Evolutionary conservation across 1,284 basidiomycete species (phyloP).

Genomic region (Malassezia caprae): DNA sequence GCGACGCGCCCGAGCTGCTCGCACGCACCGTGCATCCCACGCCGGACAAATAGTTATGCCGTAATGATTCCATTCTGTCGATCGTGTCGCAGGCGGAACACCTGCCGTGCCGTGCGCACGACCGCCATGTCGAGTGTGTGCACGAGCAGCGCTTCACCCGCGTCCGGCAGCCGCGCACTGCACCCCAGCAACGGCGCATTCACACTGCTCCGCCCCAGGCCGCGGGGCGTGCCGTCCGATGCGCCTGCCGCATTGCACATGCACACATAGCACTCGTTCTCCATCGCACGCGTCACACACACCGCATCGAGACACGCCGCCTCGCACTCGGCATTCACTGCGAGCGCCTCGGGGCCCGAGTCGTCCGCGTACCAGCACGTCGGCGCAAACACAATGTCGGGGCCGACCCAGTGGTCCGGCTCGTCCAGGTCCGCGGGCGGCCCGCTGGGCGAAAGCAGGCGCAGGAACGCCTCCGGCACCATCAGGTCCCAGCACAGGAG

Average conservation of each 20-base stretch:
- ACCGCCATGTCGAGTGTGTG: conserved; percentile 28
- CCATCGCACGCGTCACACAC: conserved; percentile 30
- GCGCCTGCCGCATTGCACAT: conserved; percentile 42
- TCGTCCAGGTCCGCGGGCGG: conserved; percentile 19
- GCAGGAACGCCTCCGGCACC: conserved; percentile 35
- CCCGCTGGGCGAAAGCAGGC: conserved; percentile 19
- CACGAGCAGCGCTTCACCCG: conserved; percentile 29
- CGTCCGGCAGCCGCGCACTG: conserved; percentile 22
- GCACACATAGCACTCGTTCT: conserved; percentile 33
- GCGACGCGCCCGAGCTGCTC: conserved; percentile 3
- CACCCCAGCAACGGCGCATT: conserved; percentile 35
- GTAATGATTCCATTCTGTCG: not conserved
- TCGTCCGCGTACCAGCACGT: conserved; percentile 46
- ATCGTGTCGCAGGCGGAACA: conserved; percentile 9
- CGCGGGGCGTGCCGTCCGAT: conserved; percentile 19
- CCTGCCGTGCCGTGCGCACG: conserved; percentile 15
- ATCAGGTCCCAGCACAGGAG: conserved; percentile 45
- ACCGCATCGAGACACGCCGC: conserved; percentile 29
- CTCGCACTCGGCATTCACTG: conserved; percentile 33
- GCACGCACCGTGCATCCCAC: not conserved
- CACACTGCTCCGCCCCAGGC: conserved; percentile 32
- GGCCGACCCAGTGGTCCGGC: conserved; percentile 23
- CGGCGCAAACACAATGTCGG: conserved; percentile 42
- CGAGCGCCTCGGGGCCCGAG: conserved; percentile 28
- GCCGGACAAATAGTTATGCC: not conserved